Base-by-base conservation (phyloP, 2,329 filamentous ascomycete species). In the Colletotrichum sp. region DNA sequence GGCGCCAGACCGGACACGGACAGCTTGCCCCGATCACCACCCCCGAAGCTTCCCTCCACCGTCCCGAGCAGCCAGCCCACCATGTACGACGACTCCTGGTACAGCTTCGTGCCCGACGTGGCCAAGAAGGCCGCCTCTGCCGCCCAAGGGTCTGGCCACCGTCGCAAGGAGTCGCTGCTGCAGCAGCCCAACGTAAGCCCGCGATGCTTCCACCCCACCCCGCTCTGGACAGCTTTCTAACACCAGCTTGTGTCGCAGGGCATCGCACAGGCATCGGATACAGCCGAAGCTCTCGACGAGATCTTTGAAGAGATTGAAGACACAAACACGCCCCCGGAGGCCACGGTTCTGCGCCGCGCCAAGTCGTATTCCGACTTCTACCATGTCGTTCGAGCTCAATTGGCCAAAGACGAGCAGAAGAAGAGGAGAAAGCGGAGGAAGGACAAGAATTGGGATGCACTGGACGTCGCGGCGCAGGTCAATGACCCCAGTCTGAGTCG, bases 21-120 rank as follows among this genome's bases (percentile, higher is more conserved):
- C 55, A 70, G 18, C 26, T 32, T 59, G 63, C 21, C 59, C 36
- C 36, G 62, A 36, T 52, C 44, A 30, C 16, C 28, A 65, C 63
- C 21, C 49, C 36, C 36, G 52, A 36, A 71, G 49, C 65, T 60
- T 32, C 69, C 59, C 36, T 15, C 32, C 8, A 24, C 32, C 49
- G 18, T 21, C 30, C n/a, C 30, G 26, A n/a, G 32, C 32, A 64
- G 36, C 15, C 13, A 67, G 10, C 2, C 30, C 28, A 87, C 79
- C 79, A 96, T 95, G 94, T 95, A 95, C 84, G 95, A 96, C 85
- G 95, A 96, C 84, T 92, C 94, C 34, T 96, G 95, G 94, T 95
- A 96, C 86, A 95, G 90, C 83, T 93, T 95, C 82, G 91, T 95
- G 78, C 91, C 94, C 30, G 91, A 93, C 71, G 85, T 90, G 70